Evolutionary conservation across 2,329 filamentous ascomycete species (phyloP).

Genomic region (Endocalyx cinctus): DNA sequence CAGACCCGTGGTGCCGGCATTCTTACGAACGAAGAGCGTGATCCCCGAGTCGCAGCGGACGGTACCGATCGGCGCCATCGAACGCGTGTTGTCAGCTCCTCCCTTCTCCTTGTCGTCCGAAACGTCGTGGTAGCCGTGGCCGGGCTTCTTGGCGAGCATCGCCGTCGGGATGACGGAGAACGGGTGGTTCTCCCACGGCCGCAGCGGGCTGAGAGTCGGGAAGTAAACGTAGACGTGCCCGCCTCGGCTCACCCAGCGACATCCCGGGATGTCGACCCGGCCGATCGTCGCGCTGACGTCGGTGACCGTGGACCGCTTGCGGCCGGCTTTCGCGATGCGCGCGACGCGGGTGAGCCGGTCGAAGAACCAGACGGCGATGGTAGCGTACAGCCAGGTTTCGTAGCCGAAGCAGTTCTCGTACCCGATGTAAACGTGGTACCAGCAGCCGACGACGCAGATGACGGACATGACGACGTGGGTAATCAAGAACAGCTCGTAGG

Average conservation of each 20-base stretch:
- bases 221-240: conserved; percentile 46
- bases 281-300: conserved; percentile 29
- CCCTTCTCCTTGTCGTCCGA: conserved; percentile 1
- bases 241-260: conserved; percentile 27
- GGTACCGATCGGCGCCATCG: not conserved
- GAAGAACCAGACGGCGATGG: conserved; percentile 28
- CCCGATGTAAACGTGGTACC: conserved; percentile 32
- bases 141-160: conserved; percentile 2
- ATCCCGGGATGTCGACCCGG: conserved; percentile 36
- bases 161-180: conserved; percentile 37
- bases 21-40: conserved; percentile 6
- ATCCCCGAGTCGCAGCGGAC: conserved; percentile 1
- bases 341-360: conserved; percentile 38
- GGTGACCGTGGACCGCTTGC: conserved; percentile 31
- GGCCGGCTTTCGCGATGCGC: conserved; percentile 33
- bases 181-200: conserved; percentile 50
- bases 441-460: conserved; percentile 20
- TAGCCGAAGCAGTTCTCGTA: conserved; percentile 7
- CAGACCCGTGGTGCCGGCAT: conserved; percentile 4
- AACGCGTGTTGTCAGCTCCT: not conserved
- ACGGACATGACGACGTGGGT: conserved; percentile 10
- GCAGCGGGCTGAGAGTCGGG: conserved; percentile 35
- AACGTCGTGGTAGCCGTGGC: not conserved
- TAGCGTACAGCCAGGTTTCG: conserved; percentile 17
- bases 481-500: conserved; percentile 14